Conservation (phyloP, 2,329 filamentous ascomycete species). For the Paramyrothecium sp. region DNA sequence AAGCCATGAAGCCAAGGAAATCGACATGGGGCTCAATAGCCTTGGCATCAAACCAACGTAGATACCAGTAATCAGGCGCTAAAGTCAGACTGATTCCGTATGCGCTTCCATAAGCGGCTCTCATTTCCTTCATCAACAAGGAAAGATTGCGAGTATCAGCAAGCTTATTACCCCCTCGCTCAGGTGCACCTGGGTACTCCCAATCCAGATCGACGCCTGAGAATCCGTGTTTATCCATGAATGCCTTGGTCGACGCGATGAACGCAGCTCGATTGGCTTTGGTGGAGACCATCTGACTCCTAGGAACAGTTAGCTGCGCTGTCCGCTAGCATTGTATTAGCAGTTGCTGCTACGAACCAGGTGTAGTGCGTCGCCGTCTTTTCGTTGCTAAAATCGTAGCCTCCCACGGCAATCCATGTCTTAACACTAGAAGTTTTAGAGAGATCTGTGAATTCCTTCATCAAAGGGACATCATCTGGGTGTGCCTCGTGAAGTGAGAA, state of each 20-base stretch:
- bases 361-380: too few species aligned
- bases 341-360: too few species aligned
- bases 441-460: constrained; percentile 14
- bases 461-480: not conserved
- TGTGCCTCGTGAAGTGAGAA: constrained; percentile 14
- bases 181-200: constrained; percentile 38
- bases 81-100: constrained; percentile 41
- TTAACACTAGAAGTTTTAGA: constrained; percentile 18
- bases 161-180: constrained; percentile 29
- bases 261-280: constrained; percentile 28
- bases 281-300: constrained; percentile 18
- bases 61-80: constrained; percentile 34
- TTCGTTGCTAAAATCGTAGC: constrained; percentile 37
- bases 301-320: constrained; percentile 20
- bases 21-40: constrained; percentile 36
- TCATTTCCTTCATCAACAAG: constrained; percentile 30
- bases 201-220: constrained; percentile 43
- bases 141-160: constrained; percentile 36
- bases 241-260: constrained; percentile 26
- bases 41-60: constrained; percentile 31
- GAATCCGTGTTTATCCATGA: constrained; percentile 18
- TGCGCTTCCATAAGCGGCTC: constrained; percentile 19
- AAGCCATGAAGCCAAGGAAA: constrained; percentile 36
- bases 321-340: constrained; percentile 16
- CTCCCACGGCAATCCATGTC: constrained; percentile 39